Base-by-base conservation (phyloP, 495 filamentous ascomycete species). In the Clohesyomyces aquaticus region DNA sequence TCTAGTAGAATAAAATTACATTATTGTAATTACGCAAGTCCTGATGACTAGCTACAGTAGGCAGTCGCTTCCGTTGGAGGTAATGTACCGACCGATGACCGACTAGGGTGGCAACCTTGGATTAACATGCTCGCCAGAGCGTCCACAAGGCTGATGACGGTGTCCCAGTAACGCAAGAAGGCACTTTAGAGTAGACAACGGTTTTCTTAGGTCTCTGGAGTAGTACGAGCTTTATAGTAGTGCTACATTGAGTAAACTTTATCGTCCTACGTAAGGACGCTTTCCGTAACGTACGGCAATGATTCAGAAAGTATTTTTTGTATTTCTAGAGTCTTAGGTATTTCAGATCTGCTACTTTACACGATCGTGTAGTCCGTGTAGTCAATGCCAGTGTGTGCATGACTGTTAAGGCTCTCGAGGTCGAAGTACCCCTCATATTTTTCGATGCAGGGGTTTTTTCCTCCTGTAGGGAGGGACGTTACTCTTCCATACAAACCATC, bases 391-490 rank as follows among this genome's bases (percentile, higher is more conserved):
- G 8, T 49, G 21, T 49, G 46, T 23, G 46, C 21, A 19, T 16
- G 14, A 19, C 46, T n/a, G 46, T 16, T 49, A 49, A 49, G 46
- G 46, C 46, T 49, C 46, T 55, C 11, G 26, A 55, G 9, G 28
- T 32, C 16, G 16, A n/a, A n/a, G n/a, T n/a, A n/a, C n/a, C n/a
- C n/a, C n/a, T n/a, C n/a, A n/a, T n/a, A n/a, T n/a, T n/a, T 55
- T 35, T 12, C 12, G n/a, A 29, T 14, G 51, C 22, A n/a, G 35
- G 35, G 35, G 35, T 9, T 41, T 41, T 41, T 41, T 41, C 35
- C n/a, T 9, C 35, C 35, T 58, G 25, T 47, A 10, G 28, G 35
- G 35, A 41, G 35, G 35, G 35, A 41, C 35, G 35, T 41, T 41
- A 41, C n/a, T n/a, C n/a, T n/a, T n/a, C n/a, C n/a, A n/a, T n/a